Conservation (phyloP, 805 yeast genomes). For the Naumovozyma dairenensis region DNA sequence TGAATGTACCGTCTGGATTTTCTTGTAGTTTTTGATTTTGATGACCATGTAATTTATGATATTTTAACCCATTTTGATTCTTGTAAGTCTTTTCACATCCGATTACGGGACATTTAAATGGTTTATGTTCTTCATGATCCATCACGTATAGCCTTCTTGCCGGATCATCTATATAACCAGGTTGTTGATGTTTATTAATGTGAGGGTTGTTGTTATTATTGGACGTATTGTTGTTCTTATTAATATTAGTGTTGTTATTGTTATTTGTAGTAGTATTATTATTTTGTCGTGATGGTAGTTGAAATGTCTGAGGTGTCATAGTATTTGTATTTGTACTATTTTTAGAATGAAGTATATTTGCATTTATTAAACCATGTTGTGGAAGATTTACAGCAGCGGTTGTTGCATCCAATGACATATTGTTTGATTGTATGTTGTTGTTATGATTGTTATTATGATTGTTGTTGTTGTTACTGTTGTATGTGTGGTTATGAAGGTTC, state of each 20-base stretch:
- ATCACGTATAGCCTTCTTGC: conserved; percentile 88
- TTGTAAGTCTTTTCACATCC: conserved; percentile 97
- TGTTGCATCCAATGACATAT: not conserved
- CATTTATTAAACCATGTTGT: not conserved
- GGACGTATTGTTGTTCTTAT: not conserved
- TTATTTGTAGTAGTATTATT: not conserved
- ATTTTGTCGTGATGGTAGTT: not conserved
- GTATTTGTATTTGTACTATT: conserved; percentile 1
- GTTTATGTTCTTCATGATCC: conserved; percentile 87
- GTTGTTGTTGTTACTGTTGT: not conserved
- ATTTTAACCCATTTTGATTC: conserved; percentile 94
- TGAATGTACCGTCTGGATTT: conserved; percentile 86
- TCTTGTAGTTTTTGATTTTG: conserved; percentile 87
- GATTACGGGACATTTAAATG: conserved; percentile 94
- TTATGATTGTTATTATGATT: conserved; percentile 6
- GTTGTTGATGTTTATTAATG: not conserved
- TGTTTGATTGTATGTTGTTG: not conserved
- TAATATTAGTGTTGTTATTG: not conserved
- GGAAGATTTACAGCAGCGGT: not conserved
- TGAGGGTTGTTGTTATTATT: not conserved
- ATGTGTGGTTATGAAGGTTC: not conserved
- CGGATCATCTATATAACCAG: conserved; percentile 87
- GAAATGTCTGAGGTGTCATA: not conserved
- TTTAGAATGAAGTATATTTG: not conserved
- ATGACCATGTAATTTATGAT: conserved; percentile 93